Evolutionary conservation across 805 yeast genomes (phyloP), one percentile per base, ranked within the genome.

Genomic region (Diddensiella caesifluorescens): DNA sequence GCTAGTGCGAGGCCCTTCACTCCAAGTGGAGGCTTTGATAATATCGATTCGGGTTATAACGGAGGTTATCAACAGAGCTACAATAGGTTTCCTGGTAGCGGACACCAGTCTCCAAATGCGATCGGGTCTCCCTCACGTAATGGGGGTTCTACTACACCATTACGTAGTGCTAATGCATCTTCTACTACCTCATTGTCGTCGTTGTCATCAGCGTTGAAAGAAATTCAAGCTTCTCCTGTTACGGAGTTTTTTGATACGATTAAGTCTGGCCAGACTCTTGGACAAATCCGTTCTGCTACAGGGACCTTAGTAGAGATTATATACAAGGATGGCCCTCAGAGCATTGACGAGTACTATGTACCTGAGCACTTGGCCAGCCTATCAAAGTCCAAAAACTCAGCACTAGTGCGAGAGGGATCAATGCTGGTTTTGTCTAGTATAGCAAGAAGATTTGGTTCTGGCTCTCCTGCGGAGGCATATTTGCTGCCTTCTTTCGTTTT

Each of bases 101-200:
- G 38, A n/a, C 18, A 27, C 26, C 46, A 39, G 30, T 29, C 30
- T 31, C 37, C 42, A 31, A 21, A 16, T 22, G 30, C 32, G 7
- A 12, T 18, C 15, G n/a, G 21, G 20, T 18, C 37, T 16, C 31
- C 31, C 3, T 26, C 40, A 26, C 40, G 29, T 15, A 31, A 39
- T 22, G 38, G 46, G 32, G 53, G 52, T 4, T 21, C 51, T 30
- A 44, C 52, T 23, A 59, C 64, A 5, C 57, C 65, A 6, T 32
- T 19, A 16, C 27, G 30, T n/a, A 37, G 53, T 26, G 51, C 61
- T 9, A 52, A 56, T 13, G 49, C 63, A 2, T 54, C 76, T n/a
- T 79, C 90, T 4, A 75, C 88, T 6, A 71, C 85, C 3, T 83
- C 95, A 2, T 69, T 89, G 53, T 67, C 86, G 9, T 80, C 89